Conservation (phyloP, 192 early-diverging fungal species). For the Mortierella alpina region DNA sequence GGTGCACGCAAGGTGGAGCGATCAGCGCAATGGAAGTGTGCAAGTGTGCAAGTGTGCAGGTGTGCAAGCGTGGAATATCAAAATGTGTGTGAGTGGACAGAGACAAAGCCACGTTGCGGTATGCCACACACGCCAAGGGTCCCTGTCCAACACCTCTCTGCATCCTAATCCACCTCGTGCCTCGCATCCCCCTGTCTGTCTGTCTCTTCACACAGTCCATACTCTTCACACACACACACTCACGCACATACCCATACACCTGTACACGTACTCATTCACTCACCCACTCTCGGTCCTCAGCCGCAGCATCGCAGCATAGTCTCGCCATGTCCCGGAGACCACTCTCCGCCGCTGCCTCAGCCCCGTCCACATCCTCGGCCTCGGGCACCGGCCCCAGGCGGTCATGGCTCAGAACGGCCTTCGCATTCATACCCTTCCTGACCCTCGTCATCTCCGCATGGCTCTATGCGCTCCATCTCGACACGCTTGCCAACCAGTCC, state of each 20-base stretch:
- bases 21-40: not conserved
- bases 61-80: not conserved
- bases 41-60: not conserved
- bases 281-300: not conserved
- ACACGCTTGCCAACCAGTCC: slow-evolving; percentile 40
- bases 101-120: slow-evolving; percentile 7
- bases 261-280: not conserved
- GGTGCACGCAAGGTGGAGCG: not conserved
- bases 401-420: slow-evolving; percentile 40
- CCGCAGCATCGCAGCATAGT: not conserved
- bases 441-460: slow-evolving; percentile 33
- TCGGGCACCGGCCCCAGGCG: not conserved
- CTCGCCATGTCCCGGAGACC: slow-evolving; percentile 16
- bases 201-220: not conserved
- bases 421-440: slow-evolving; percentile 47
- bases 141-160: not conserved
- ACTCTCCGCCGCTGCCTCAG: slow-evolving; percentile 7
- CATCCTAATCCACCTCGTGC: too few relatives aligned
- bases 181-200: not conserved
- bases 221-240: not conserved
- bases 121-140: not conserved
- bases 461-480: slow-evolving; percentile 47
- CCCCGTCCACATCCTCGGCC: not conserved
- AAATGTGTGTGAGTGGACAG: not conserved
- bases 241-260: not conserved